Base-by-base conservation (phyloP, 495 filamentous ascomycete genomes). In the Trypethelium eluteriae region DNA sequence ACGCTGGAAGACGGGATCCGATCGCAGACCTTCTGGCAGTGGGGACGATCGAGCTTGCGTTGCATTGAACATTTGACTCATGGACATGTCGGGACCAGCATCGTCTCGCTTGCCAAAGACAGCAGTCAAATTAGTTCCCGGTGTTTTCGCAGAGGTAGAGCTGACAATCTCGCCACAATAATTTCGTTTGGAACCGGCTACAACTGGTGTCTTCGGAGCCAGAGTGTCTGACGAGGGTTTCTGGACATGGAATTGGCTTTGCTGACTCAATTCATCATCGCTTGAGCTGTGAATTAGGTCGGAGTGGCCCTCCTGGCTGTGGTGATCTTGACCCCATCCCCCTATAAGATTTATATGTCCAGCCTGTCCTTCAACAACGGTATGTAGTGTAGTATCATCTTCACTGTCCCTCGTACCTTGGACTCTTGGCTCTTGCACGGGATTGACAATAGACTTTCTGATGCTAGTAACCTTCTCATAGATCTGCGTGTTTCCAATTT, bases 41-140 rank as follows among this genome's bases (percentile, higher is more conserved):
- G 75, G 76, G 32, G 78, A 79, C 1, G 78, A 78, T 38, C 71
- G 66, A 3, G 73, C 76, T 63, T 79, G 78, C 11, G 78, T 80
- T 16, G 72, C 68, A 32, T 76, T 71, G 67, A 80, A 80, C 44
- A 72, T 68, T 66, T 80, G 78, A 3, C 73, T 79, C 50, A 79
- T 68, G 53, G 70, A 71, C 70, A 80, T 72, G 36, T 62, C 62
- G 2, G 66, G 38, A 0, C 39, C 70, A 25, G 44, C 53, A n/a
- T 44, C 53, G 10, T 50, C 63, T 18, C 47, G 69, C n/a, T 65
- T 68, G 4, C 65, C 66, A 66, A 72, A 73, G 14, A 79, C 70
- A 62, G 72, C 65, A n/a, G 76, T 70, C 36, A 73, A 68, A 14
- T 41, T 64, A 7, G 71, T 68, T 16, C 71, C 71, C 5, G 77